Percentiles rank a stretch among this genome's conserved stretches.
phyloP scores from a whole-genome alignment of 1,284 basidiomycete genomes.

The Volvariella surrecta region DNA sequence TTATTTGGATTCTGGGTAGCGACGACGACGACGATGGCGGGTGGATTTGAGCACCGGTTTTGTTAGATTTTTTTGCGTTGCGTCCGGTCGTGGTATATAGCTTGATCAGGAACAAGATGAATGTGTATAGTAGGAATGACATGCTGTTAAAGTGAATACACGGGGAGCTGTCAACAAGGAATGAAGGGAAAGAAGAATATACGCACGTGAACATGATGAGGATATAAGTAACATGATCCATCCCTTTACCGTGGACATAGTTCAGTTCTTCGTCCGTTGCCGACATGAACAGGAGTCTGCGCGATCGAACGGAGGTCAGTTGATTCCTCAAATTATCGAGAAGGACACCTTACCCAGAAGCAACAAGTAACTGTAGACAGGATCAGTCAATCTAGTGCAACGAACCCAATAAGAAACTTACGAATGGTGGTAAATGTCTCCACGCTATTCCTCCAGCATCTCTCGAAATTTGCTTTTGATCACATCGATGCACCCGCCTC shows the following conservation, averaged over 20 bases:
- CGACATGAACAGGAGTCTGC: slow-evolving; percentile 74
- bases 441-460: slow-evolving; percentile 51
- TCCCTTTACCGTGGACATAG: slow-evolving; percentile 57
- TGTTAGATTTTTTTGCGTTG: slow-evolving; percentile 29
- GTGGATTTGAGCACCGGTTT: slow-evolving; percentile 19
- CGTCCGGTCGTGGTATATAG: slow-evolving; percentile 45
- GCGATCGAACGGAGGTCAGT: slow-evolving; percentile 5
- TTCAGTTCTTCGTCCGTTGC: slow-evolving; percentile 85
- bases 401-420: slow-evolving; percentile 31
- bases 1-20: slow-evolving; percentile 4
- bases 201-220: slow-evolving; percentile 74
- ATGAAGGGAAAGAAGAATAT: background rate
- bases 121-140: slow-evolving; percentile 71
- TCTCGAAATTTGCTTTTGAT: slow-evolving; percentile 12
- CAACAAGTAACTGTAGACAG: slow-evolving; percentile 50
- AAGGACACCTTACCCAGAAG: slow-evolving; percentile 37
- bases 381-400: slow-evolving; percentile 3
- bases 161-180: slow-evolving; percentile 4
- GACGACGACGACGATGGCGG: slow-evolving; percentile 5
- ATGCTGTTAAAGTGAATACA: slow-evolving; percentile 30
- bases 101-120: slow-evolving; percentile 40
- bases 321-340: background rate
- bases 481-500: no score
- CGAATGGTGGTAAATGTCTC: slow-evolving; percentile 81
- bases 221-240: slow-evolving; percentile 88